Percentiles rank a stretch among this genome's conserved stretches.
phyloP scores from a whole-genome alignment of 768 basidiomycete species.

The Gelatoporia subvermispora region DNA sequence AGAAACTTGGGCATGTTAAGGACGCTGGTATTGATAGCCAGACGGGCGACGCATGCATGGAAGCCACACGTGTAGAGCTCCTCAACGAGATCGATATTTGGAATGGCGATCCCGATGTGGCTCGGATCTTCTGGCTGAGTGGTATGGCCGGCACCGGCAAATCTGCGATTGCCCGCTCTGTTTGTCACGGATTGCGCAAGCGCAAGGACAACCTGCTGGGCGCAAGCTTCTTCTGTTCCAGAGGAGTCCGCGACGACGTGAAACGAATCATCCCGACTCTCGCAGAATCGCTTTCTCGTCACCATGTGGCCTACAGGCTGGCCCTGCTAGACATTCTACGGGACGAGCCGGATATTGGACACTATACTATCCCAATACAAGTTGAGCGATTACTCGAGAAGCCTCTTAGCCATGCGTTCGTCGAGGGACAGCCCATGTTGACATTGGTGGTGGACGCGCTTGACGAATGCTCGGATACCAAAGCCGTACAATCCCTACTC shows the following conservation, averaged over 20 bases:
- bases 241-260: slow-evolving; percentile 6
- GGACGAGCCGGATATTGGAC: slow-evolving; percentile 5
- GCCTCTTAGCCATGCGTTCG: slow-evolving; percentile 13
- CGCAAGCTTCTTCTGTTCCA: slow-evolving; percentile 29
- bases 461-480: slow-evolving; percentile 25
- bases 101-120: neutral
- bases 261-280: slow-evolving; percentile 20
- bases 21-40: too few species aligned
- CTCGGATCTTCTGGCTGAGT: slow-evolving; percentile 4
- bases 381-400: neutral
- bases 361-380: too few species aligned
- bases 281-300: slow-evolving; percentile 2
- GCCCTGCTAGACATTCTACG: slow-evolving; percentile 11
- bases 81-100: slow-evolving; percentile 1
- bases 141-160: slow-evolving; percentile 35
- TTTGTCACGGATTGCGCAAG: slow-evolving; percentile 23
- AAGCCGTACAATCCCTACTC: neutral
- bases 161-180: slow-evolving; percentile 31
- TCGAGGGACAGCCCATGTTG: neutral
- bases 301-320: slow-evolving; percentile 19
- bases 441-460: slow-evolving; percentile 30
- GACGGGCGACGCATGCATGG: too few species aligned
- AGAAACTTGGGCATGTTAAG: too few species aligned
- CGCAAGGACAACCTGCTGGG: slow-evolving; percentile 21
- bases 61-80: neutral